phyloP scores from a whole-genome alignment of 2,329 filamentous ascomycete species.

The Ceratocystis colombiana region DNA sequence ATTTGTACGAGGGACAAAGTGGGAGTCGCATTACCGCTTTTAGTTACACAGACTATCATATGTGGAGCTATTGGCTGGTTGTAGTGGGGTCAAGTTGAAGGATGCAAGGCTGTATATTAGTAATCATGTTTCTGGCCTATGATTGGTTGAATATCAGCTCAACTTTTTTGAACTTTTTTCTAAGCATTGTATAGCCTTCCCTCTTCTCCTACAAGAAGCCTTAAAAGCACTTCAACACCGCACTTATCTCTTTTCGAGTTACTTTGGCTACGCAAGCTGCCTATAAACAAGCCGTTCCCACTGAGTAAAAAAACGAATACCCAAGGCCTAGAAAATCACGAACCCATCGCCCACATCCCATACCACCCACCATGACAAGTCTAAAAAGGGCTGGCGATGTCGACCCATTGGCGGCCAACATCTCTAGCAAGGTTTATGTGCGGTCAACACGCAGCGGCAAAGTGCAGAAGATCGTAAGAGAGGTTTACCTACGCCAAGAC shows the following conservation, averaged over 20 bases:
- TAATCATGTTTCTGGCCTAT: neutral
- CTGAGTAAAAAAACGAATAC: neutral
- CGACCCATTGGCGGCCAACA: slow-evolving; percentile 54
- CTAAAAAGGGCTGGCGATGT: slow-evolving; percentile 49
- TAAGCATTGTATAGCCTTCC: slow-evolving; percentile 4
- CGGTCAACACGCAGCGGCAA: slow-evolving; percentile 91
- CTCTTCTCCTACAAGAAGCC: no score
- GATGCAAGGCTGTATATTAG: slow-evolving; percentile 15
- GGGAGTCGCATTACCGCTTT: no score
- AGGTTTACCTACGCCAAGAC: slow-evolving; percentile 90
- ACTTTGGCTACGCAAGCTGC: neutral
- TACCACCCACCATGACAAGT: slow-evolving; percentile 46
- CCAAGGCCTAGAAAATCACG: neutral
- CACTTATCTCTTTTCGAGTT: neutral
- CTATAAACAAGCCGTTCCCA: no score
- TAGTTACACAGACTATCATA: neutral
- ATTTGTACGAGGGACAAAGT: no score
- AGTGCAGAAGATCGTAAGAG: slow-evolving; percentile 96
- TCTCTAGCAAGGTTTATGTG: slow-evolving; percentile 93
- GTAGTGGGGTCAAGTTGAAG: neutral
- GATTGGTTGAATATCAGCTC: slow-evolving; percentile 9
- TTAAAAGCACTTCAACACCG: neutral
- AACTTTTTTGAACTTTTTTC: slow-evolving; percentile 18
- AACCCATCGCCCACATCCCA: neutral
- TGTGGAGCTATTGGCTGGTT: neutral